Base-by-base conservation (phyloP, 2,329 filamentous ascomycete genomes). In the Phialophora tarda region DNA sequence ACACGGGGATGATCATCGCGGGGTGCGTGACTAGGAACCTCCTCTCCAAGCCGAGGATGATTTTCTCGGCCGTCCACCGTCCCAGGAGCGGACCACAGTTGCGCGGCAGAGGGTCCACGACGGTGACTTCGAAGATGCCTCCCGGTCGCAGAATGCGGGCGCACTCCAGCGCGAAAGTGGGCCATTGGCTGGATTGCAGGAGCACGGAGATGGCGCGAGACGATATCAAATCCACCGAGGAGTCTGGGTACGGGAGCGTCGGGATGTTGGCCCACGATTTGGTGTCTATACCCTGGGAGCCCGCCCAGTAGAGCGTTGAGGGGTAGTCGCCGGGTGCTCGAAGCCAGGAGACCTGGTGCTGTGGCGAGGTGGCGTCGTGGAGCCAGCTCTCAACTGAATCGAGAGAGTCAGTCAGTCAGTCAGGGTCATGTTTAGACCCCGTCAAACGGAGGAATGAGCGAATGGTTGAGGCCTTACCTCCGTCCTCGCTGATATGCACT, bases 181-280 rank as follows among this genome's bases (percentile, higher is more conserved):
- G 53, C 53, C 53, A 55, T 11, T 30, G 53, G 12, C 26, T 55
- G n/a, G 26, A 55, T 55, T 32, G 24, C 17, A 55, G 24, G n/a
- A 30, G 26, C n/a, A 24, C 53, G 17, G 28, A n/a, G 28, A 32
- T 55, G 53, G n/a, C 28, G 14, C 26, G 23, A 8, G 28, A 28
- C 53, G 53, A 55, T 6, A 55, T 55, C 53, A 55, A n/a, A 21
- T 30, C 24, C 14, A 32, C 53, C 10, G 53, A 30, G 8, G 53
- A 32, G 28, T 34, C 53, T 21, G 28, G 28, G 26, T 55, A 34
- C 12, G 53, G 53, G 8, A 55, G 28, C 8, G 24, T 28, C 14
- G 53, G 53, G 14, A 55, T n/a, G 24, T 30, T 28, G 28, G 12
- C 28, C 28, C 26, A 55, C 8, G 24, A 12, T 26, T 51, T 51